These are phyloP conservation scores for Ogataea nonfermentans DNA, from an alignment of 805 yeast genomes.

Conservation along the genomic window DNA sequence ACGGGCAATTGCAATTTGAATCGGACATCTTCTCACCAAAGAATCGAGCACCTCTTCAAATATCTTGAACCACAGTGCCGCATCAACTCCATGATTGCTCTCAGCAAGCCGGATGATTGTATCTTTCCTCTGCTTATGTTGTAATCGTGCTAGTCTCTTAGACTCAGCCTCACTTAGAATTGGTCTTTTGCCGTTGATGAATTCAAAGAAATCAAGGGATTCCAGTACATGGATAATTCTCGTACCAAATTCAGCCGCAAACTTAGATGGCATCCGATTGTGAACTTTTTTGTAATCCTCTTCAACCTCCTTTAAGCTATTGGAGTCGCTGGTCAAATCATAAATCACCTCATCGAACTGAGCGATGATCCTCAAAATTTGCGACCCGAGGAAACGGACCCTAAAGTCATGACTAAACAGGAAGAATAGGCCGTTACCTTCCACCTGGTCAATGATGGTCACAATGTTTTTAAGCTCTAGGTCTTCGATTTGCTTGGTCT, in stretches of 20 bases:
- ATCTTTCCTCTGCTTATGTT: slow-evolving; percentile 55
- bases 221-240: slow-evolving; percentile 76
- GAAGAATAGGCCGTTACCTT: slow-evolving; percentile 92
- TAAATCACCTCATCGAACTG: slow-evolving; percentile 83
- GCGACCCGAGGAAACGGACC: slow-evolving; percentile 71
- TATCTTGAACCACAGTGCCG: slow-evolving; percentile 92
- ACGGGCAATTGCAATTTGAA: slow-evolving; percentile 90
- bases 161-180: slow-evolving; percentile 74
- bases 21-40: slow-evolving; percentile 80
- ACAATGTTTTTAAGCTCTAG: slow-evolving; percentile 75
- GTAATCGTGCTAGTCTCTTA: slow-evolving; percentile 63
- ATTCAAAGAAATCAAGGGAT: slow-evolving; percentile 60
- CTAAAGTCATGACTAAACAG: slow-evolving; percentile 82
- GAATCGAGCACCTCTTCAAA: slow-evolving; percentile 73
- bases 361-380: slow-evolving; percentile 74
- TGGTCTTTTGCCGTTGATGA: slow-evolving; percentile 52
- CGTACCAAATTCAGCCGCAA: slow-evolving; percentile 77
- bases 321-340: slow-evolving; percentile 35
- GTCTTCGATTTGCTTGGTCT: slow-evolving; percentile 52
- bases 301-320: slow-evolving; percentile 10
- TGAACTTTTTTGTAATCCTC: slow-evolving; percentile 36
- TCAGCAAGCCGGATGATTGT: slow-evolving; percentile 78
- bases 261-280: slow-evolving; percentile 61
- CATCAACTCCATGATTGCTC: slow-evolving; percentile 91
- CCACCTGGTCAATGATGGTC: slow-evolving; percentile 89